Conservation (phyloP, 192 early-diverging fungal species). For the Mortierella hygrophila region DNA sequence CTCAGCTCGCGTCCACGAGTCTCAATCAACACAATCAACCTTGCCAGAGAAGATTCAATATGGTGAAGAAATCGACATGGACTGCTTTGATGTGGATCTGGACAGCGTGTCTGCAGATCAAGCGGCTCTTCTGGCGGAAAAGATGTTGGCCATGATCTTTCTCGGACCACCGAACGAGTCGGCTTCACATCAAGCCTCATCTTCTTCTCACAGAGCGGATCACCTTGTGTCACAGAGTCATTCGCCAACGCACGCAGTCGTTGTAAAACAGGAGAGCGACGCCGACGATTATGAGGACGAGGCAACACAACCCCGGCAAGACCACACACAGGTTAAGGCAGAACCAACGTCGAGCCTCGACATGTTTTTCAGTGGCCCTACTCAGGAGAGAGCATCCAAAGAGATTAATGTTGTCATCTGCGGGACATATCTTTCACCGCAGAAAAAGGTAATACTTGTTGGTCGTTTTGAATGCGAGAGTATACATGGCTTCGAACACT, state of each 20-base stretch:
- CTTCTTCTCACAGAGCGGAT: not conserved
- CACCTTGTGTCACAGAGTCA: not conserved
- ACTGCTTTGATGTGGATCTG: constrained; percentile 37
- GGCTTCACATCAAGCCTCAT: not conserved
- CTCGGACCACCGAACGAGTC: not conserved
- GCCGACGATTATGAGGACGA: not conserved
- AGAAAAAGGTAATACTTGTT: constrained; percentile 24
- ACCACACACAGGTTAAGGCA: not conserved
- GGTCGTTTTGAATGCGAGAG: not conserved
- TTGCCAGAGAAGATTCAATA: not conserved
- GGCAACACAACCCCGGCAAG: not conserved
- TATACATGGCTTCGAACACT: too few relatives aligned
- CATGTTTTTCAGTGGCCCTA: not conserved
- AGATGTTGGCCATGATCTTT: constrained; percentile 34
- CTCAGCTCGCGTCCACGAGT: not conserved
- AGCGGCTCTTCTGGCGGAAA: constrained; percentile 25
- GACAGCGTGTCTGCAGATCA: constrained; percentile 20
- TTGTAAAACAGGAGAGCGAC: constrained; percentile 12
- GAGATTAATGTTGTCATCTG: constrained; percentile 16
- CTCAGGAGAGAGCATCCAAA: constrained; percentile 9
- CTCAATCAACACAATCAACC: not conserved
- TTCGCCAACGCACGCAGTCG: not conserved
- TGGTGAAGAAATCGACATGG: not conserved
- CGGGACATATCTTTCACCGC: constrained; percentile 18
- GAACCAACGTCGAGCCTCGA: not conserved